Conservation (phyloP, 2,329 filamentous ascomycete genomes). For the Fusarium agapanthi region DNA sequence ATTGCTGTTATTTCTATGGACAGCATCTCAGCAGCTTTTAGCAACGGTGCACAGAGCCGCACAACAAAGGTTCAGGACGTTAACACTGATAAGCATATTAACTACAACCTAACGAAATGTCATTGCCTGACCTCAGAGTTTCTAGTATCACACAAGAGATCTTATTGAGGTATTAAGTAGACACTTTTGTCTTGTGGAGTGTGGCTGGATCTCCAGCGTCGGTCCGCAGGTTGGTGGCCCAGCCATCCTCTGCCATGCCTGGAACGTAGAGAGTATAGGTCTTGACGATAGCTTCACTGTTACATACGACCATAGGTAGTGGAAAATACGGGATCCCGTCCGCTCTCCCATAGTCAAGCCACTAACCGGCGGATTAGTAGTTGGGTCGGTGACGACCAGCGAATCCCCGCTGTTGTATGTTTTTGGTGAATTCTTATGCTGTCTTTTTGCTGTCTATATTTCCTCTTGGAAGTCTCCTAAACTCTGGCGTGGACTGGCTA, state of each 20-base stretch:
- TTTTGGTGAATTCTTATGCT: background rate
- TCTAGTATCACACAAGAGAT: too few relatives aligned
- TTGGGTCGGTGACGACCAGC: conserved; percentile 22
- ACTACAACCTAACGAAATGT: background rate
- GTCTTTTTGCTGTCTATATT: background rate
- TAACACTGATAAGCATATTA: too few relatives aligned
- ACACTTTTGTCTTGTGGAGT: background rate
- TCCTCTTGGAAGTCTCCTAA: too few relatives aligned
- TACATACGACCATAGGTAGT: conserved; percentile 18
- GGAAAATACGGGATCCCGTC: conserved; percentile 23
- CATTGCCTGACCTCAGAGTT: background rate
- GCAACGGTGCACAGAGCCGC: too few relatives aligned
- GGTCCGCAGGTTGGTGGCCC: background rate
- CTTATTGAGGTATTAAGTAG: accelerated
- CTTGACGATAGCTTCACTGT: accelerated
- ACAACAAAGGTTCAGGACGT: background rate
- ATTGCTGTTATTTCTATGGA: background rate
- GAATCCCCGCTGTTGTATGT: conserved; percentile 23
- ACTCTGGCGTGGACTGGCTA: background rate
- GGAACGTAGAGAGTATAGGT: accelerated
- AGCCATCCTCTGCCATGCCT: too few relatives aligned
- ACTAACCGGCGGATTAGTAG: conserved; percentile 20
- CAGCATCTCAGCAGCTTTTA: background rate
- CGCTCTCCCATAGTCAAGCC: conserved; percentile 22
- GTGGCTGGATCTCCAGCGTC: background rate